These are phyloP conservation scores for Dipteronia sinensis DNA, from an alignment of 345 rosid genomes.

Conservation along the genomic window DNA sequence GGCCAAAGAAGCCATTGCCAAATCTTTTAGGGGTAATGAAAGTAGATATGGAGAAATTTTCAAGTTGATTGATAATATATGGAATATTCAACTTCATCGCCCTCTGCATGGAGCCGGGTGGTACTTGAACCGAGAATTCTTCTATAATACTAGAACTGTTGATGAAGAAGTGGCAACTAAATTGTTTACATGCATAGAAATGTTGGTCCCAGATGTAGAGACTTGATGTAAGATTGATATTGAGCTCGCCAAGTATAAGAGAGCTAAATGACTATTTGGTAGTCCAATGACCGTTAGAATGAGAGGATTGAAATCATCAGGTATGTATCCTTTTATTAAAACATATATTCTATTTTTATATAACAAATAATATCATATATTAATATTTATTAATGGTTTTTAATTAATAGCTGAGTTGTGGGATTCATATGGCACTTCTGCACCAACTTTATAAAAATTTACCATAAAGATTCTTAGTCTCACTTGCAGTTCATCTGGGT, in stretches of 20 bases:
- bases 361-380: no score
- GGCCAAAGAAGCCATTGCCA: background rate
- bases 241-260: background rate
- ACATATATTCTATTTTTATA: background rate
- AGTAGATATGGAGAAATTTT: background rate
- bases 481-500: no score
- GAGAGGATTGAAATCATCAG: background rate
- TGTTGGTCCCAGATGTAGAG: background rate
- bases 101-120: conserved; percentile 18
- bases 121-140: conserved; percentile 10
- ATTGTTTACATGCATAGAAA: background rate
- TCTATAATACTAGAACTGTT: background rate
- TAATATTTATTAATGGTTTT: no score
- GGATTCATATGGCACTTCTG: no score
- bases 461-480: no score
- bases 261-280: background rate
- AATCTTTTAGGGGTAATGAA: background rate
- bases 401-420: no score
- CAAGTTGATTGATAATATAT: conserved; percentile 18
- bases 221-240: background rate
- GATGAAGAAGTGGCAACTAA: background rate
- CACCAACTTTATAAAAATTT: no score
- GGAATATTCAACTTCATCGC: conserved; percentile 13
- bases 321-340: background rate
- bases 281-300: background rate